Conservation (phyloP, 2,329 filamentous ascomycete genomes). For the Hymenoscyphus fructigenus region DNA sequence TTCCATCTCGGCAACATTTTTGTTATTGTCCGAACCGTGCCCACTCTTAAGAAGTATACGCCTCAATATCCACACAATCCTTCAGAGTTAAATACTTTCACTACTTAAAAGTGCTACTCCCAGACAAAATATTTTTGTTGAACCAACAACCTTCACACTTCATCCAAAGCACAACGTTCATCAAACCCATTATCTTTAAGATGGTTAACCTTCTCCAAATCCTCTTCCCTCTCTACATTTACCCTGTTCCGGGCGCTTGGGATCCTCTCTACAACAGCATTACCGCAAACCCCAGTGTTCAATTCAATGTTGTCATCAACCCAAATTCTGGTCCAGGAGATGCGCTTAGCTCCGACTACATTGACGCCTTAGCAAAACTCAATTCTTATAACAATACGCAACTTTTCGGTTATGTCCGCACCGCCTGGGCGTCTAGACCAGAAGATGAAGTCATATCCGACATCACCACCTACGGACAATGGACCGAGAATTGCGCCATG, state of each 20-base stretch:
- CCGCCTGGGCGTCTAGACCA: slow-evolving; percentile 34
- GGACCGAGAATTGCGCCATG: slow-evolving; percentile 25
- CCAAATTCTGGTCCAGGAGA: slow-evolving; percentile 35
- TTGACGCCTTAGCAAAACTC: slow-evolving; percentile 35
- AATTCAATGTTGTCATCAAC: slow-evolving; percentile 32
- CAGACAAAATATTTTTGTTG: too few relatives aligned
- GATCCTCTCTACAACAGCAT: slow-evolving; percentile 25
- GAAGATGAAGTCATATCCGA: slow-evolving; percentile 33
- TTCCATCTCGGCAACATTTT: too few relatives aligned
- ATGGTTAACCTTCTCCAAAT: slow-evolving; percentile 11
- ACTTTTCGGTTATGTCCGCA: slow-evolving; percentile 42
- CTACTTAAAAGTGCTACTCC: too few relatives aligned
- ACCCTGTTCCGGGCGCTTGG: slow-evolving; percentile 24
- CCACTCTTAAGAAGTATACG: too few relatives aligned
- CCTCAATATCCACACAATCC: too few relatives aligned
- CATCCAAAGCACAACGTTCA: too few relatives aligned
- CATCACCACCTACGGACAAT: slow-evolving; percentile 39
- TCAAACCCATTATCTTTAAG: neutral
- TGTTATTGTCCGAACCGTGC: too few relatives aligned
- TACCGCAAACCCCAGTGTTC: slow-evolving; percentile 25
- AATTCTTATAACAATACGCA: slow-evolving; percentile 40
- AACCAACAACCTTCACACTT: too few relatives aligned
- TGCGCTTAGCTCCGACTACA: slow-evolving; percentile 36
- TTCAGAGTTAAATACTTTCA: too few relatives aligned
- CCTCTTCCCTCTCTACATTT: slow-evolving; percentile 30